Evolutionary conservation across 2,329 filamentous ascomycete species (phyloP), one percentile per base, ranked within the genome.

Genomic region (Xylaria hypoxylon): DNA sequence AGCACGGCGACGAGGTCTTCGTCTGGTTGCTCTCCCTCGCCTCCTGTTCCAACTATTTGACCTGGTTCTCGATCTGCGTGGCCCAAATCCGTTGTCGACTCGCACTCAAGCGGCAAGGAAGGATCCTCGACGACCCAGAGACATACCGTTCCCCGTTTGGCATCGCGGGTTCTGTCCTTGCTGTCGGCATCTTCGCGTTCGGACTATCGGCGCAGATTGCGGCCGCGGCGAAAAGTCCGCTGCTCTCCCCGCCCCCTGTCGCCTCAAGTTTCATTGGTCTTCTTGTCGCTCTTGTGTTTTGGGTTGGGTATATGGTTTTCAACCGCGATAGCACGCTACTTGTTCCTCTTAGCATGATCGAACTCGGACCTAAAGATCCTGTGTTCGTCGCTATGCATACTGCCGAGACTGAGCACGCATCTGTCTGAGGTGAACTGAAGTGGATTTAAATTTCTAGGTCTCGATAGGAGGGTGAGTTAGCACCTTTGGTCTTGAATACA

Each of bases 1-100:
- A 71, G 5, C 71, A 76, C 28, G 79, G 81, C 3, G 74, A 75
- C 13, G 72, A 72, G 8, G 78, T 84, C 47, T 84, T 84, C 71
- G 72, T 77, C 44, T 84, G 82, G 82, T 77, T 85, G 57, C 77
- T 82, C 52, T 82, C 83, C 55, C 74, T 85, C 7, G 80, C 80
- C 45, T 82, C 82, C 2, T 79, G 83, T 17, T 79, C 81, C 31
- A 81, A 80, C 52, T 77, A 84, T 63, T 80, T 85, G 67, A 84
- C 82, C 51, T 86, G 84, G 84, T 78, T 79, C 24, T 82, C 77
- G 62, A 80, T 84, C 66, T 81, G 79, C 69, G 66, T 81, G 33
- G 80, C 80, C 38, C 84, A 84, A 68, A 79, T 85, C 68, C 80
- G 80, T 56, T 83, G 83, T 72, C 78, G 81, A 67, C 70, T 74